Base-by-base conservation (phyloP, 257 asterid species). In the Solanum neorickii region DNA sequence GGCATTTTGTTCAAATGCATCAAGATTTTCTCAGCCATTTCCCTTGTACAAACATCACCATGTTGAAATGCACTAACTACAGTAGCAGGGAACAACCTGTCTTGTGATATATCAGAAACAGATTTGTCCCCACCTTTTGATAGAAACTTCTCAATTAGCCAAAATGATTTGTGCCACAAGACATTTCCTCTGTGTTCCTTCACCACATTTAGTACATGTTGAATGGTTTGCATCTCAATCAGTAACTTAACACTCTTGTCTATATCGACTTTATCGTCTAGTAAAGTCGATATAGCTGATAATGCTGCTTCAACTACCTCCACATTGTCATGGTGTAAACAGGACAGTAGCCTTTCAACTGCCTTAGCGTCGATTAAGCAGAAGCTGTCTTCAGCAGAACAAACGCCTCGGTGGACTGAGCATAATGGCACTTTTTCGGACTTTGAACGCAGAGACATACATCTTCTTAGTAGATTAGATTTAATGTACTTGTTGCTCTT, bases 121-220 rank as follows among this genome's bases (percentile, higher is more conserved):
- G 96, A 92, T 37, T 88, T 90, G 56, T 92, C 95, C 74, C 97
- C 96, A 35, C 97, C 96, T 56, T 88, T 92, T 84, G 87, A 78
- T 90, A 95, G 89, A 91, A 95, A 93, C 90, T 90, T 94, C 89
- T 95, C 97, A 7, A 94, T 92, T 90, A 95, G 66, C 98, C 98
- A 95, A 86, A 95, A 92, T 37, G 96, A 92, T 88, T 91, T 94
- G 90, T 93, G 94, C 94, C 90, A 49, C 44, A 95, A 78, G 16
- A 41, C 87, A 60, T 92, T 94, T 86, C 91, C 95, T 78, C 87
- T 91, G 86, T 94, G 98, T 89, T 95, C 97, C 90, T 93, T 94
- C 86, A 94, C 91, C 6, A 88, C 94, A 72, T 92, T 92, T 86
- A 95, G 41, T 60, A 95, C 92, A 23, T 91, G 91, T 42, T 87